These are phyloP conservation scores for Fraxinus americana DNA, from an alignment of 257 asterid species.

Conservation along the genomic window DNA sequence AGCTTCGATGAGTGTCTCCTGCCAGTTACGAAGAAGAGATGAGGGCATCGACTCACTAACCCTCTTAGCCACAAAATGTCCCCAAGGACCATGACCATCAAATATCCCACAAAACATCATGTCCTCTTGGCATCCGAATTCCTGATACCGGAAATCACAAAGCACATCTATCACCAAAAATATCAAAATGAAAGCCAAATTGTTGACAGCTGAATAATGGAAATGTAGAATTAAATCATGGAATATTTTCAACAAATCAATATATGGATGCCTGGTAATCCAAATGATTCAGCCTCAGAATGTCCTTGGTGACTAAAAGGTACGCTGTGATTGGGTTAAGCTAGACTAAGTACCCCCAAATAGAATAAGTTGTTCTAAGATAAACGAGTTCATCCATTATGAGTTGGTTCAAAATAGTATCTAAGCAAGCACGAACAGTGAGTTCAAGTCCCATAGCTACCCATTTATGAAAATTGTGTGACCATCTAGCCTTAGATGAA, in stretches of 20 bases:
- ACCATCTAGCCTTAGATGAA: too few relatives aligned
- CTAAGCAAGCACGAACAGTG: neutral
- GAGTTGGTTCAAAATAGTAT: neutral
- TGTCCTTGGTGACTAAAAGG: too few relatives aligned
- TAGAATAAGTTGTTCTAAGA: too few relatives aligned
- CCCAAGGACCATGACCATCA: conserved; percentile 98
- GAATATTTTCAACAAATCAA: too few relatives aligned
- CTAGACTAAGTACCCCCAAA: too few relatives aligned
- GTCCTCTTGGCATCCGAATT: conserved; percentile 92
- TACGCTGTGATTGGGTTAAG: too few relatives aligned
- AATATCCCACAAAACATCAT: conserved; percentile 93
- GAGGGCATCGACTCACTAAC: conserved; percentile 79
- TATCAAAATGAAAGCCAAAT: neutral
- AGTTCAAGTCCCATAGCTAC: neutral
- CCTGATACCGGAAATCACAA: conserved; percentile 37
- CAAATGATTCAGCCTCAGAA: too few relatives aligned
- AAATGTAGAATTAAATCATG: neutral
- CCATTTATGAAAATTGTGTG: neutral
- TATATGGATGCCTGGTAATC: too few relatives aligned
- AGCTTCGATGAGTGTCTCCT: conserved; percentile 65
- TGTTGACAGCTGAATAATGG: neutral
- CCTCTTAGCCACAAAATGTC: conserved; percentile 79
- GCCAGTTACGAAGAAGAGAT: conserved; percentile 76
- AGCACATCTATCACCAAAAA: neutral
- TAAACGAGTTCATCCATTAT: too few relatives aligned